phyloP scores from a whole-genome alignment of 1,284 basidiomycete genomes.

The Apiotrichum veenhuisii region DNA sequence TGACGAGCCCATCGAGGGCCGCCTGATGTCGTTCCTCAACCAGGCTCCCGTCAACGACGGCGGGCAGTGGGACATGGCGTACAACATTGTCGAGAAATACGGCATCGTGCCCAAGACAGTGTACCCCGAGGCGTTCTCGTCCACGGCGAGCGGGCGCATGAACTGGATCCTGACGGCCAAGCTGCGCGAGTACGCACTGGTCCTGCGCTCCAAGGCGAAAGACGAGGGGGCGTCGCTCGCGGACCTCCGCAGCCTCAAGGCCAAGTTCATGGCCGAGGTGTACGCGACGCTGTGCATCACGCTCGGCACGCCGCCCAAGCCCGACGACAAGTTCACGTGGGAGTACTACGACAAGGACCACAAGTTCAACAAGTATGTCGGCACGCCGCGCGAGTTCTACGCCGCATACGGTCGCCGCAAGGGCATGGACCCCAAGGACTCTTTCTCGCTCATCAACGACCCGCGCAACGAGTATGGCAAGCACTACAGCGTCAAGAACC shows the following conservation, averaged over 20 bases:
- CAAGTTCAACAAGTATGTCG: slow-evolving; percentile 68
- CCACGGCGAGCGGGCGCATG: slow-evolving; percentile 67
- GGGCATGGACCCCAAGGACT: slow-evolving; percentile 53
- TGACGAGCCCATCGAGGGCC: slow-evolving; percentile 74
- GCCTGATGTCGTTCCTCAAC: slow-evolving; percentile 73
- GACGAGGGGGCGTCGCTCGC: slow-evolving; percentile 5
- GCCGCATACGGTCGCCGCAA: slow-evolving; percentile 46
- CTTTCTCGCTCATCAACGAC: slow-evolving; percentile 91
- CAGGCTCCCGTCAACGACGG: slow-evolving; percentile 81
- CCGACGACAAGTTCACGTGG: slow-evolving; percentile 72
- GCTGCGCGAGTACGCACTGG: slow-evolving; percentile 82
- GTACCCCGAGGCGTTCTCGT: slow-evolving; percentile 83
- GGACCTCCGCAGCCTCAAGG: slow-evolving; percentile 60
- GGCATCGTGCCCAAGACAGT: slow-evolving; percentile 75
- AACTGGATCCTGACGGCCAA: slow-evolving; percentile 80
- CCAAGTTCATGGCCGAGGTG: slow-evolving; percentile 74
- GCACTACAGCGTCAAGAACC: slow-evolving; percentile 87
- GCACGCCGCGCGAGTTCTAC: slow-evolving; percentile 77
- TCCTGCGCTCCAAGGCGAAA: slow-evolving; percentile 57
- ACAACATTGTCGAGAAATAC: slow-evolving; percentile 77
- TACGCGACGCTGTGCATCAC: slow-evolving; percentile 83
- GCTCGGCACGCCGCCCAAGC: slow-evolving; percentile 74
- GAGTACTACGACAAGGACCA: slow-evolving; percentile 80
- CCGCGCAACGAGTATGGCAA: slow-evolving; percentile 77
- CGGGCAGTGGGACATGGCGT: slow-evolving; percentile 92